phyloP scores from a whole-genome alignment of 306 rosid species.

The Vicia villosa region DNA sequence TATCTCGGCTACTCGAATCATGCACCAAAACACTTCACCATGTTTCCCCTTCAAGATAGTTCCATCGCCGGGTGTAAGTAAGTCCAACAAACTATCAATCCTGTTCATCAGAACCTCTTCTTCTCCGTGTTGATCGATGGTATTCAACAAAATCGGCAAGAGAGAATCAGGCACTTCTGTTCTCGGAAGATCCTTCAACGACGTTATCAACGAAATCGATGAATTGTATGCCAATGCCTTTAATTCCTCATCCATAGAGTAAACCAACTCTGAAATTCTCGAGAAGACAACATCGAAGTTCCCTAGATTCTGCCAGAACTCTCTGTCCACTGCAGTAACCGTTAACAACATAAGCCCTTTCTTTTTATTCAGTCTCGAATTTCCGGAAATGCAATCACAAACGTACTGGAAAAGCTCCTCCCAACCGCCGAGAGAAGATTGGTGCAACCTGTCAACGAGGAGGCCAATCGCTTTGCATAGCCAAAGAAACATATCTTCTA shows the following conservation, averaged over 20 bases:
- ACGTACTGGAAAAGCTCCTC: constrained; percentile 23
- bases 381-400: background rate
- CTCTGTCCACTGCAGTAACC: background rate
- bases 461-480: background rate
- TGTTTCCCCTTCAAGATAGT: background rate
- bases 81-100: background rate
- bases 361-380: background rate
- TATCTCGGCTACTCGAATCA: constrained; percentile 18
- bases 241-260: background rate
- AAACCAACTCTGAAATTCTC: background rate
- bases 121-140: background rate
- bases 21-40: background rate
- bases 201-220: background rate
- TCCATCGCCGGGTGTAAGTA: background rate
- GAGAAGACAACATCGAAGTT: background rate
- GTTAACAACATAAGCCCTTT: constrained; percentile 20
- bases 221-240: background rate
- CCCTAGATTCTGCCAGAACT: background rate
- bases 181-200: background rate
- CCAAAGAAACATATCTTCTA: background rate
- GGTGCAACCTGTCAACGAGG: background rate
- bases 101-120: background rate
- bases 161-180: background rate
- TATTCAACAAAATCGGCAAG: background rate
- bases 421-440: background rate